Percentiles rank a stretch among this genome's conserved stretches.
These are phyloP conservation scores for Apiosordaria backusii DNA, from an alignment of 495 filamentous ascomycete species.

Conservation along the genomic window DNA sequence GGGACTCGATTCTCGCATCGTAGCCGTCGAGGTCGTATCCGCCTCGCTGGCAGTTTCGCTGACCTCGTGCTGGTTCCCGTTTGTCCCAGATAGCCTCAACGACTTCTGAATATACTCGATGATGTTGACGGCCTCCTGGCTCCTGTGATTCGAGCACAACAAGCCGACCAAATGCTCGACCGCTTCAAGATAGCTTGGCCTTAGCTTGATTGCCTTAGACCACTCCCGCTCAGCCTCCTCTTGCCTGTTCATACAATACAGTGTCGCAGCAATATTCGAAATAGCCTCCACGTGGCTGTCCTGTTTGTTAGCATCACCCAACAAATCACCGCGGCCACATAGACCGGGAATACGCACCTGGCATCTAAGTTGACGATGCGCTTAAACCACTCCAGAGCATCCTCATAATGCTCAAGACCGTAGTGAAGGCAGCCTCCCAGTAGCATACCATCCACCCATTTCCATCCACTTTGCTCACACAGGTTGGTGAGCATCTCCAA, in stretches of 20 bases:
- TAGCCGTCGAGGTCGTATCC: constrained; percentile 21
- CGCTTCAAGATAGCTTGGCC: constrained; percentile 92
- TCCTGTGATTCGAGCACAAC: constrained; percentile 75
- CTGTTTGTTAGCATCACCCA: constrained; percentile 27
- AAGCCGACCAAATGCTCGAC: constrained; percentile 93
- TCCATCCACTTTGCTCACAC: constrained; percentile 83
- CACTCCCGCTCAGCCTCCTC: constrained; percentile 86
- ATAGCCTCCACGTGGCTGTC: constrained; percentile 88
- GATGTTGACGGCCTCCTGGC: constrained; percentile 79
- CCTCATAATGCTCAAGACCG: constrained; percentile 81
- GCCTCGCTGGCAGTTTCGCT: constrained; percentile 24
- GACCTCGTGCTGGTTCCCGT: constrained; percentile 14
- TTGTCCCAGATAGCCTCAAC: constrained; percentile 48
- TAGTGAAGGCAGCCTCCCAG: constrained; percentile 92
- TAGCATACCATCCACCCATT: constrained; percentile 94
- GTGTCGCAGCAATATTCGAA: constrained; percentile 86
- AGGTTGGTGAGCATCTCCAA: constrained; percentile 76
- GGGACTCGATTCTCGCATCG: constrained; percentile 17
- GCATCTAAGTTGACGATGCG: constrained; percentile 78
- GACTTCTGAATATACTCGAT: constrained; percentile 86
- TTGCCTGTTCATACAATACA: constrained; percentile 75
- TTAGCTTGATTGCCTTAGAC: constrained; percentile 74
- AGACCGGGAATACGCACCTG: constrained; percentile 50
- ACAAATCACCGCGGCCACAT: background rate
- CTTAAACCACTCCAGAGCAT: constrained; percentile 83